Base-by-base conservation (phyloP, 2,329 filamentous ascomycete genomes). In the Colletotrichum spaethianum region DNA sequence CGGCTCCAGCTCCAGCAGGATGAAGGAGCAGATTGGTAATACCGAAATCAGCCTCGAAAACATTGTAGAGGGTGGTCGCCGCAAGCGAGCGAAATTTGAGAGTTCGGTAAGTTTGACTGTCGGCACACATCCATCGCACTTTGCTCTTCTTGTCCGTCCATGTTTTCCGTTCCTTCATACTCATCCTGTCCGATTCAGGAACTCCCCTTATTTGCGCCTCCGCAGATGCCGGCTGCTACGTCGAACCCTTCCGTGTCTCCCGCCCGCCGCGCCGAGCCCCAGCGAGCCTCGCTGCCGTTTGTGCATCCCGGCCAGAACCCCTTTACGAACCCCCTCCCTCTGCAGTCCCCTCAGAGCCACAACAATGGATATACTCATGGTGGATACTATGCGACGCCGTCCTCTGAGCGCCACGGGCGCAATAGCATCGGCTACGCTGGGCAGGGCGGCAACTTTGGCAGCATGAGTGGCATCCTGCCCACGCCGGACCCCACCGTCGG, bases 21-120 rank as follows among this genome's bases (percentile, higher is more conserved):
- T 89, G 77, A 95, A 94, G 82, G 95, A 98, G 78, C 93, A 94
- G 75, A 90, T 98, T 78, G 95, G 94, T 60, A 98, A 94, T 80
- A 97, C 96, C 20, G 96, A 99, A 77, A 99, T 99, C 79, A 98
- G 96, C 81, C 91, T 98, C 76, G 95, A 98, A 77, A 99, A 99
- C 81, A 98, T 99, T 82, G 93, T 99, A 73, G 96, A 98, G 83
- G 96, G 97, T 79, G 95, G 96, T 76, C 93, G 96, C 82, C 92
- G 96, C 80, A 98, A 98, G 87, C 91, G 95, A 79, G 94, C 96
- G 78, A 98, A 98, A 83, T 93, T 93, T 85, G 96, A 98, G 83
- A 98, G 96, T 86, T 98, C 96, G 83, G 96, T 98, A 93, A 92
- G 96, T 88, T 67, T 68, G 52, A 40, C 60, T 52, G 95, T 88